Evolutionary conservation across 306 rosid species (phyloP).

Genomic region (Geum urbanum): DNA sequence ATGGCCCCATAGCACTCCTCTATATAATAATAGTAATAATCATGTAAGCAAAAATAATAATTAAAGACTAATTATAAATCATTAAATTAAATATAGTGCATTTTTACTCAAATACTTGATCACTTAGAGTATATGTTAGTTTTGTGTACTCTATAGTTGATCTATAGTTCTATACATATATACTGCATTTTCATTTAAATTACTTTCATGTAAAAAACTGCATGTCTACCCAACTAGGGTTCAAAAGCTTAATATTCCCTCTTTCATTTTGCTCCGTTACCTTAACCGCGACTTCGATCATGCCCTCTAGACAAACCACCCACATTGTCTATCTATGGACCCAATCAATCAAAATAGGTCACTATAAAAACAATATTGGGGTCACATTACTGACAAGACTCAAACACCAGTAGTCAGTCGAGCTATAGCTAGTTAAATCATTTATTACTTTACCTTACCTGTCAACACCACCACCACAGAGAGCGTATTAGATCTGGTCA

Average conservation of each 20-base stretch:
- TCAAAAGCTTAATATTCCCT: not conserved
- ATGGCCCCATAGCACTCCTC: too few relatives aligned
- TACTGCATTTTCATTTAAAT: too few relatives aligned
- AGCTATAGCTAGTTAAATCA: too few relatives aligned
- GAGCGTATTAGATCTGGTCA: not conserved
- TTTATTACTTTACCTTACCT: not conserved
- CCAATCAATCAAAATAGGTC: not conserved
- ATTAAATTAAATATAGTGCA: not conserved
- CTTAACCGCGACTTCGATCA: too few relatives aligned
- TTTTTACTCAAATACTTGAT: not conserved
- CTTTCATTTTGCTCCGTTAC: too few relatives aligned
- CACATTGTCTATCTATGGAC: not conserved
- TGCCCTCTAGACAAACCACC: not conserved
- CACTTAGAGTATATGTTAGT: too few relatives aligned
- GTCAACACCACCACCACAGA: not conserved
- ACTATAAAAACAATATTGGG: not conserved
- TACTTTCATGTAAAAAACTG: too few relatives aligned
- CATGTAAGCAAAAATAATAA: too few relatives aligned
- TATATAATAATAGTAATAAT: too few relatives aligned
- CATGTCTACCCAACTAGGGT: not conserved
- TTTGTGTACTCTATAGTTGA: too few relatives aligned
- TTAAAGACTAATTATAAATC: too few relatives aligned
- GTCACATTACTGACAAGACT: slow-evolving; percentile 7
- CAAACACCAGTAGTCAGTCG: not conserved
- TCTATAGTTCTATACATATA: too few relatives aligned